A percentile compares a stretch with the other conserved stretches of the same genome.
These are phyloP conservation scores for Podosphaera xanthii DNA, from an alignment of 2,329 filamentous ascomycete genomes.

Conservation along the genomic window DNA sequence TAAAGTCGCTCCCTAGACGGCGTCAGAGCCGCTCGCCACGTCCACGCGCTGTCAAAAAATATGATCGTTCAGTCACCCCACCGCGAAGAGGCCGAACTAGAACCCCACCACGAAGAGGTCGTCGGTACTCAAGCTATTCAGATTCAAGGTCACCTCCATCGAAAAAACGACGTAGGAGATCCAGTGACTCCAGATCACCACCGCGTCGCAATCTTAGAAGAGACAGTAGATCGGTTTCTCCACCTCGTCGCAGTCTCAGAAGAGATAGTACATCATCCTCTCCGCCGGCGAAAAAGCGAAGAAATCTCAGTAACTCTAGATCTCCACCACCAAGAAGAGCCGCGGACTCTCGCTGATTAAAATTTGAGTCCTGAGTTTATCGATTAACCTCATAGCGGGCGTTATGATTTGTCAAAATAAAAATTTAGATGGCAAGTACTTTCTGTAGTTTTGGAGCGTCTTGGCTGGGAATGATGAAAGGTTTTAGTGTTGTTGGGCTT, in stretches of 20 bases:
- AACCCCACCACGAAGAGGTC: background rate
- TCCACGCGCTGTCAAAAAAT: no score
- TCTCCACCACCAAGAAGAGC: conserved; percentile 14
- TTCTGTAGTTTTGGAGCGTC: no score
- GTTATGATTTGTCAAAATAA: no score
- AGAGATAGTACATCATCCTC: conserved; percentile 10
- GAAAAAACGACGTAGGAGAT: background rate
- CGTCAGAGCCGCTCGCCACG: no score
- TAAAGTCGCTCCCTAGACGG: no score
- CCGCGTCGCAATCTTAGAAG: conserved; percentile 2
- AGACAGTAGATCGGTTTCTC: background rate
- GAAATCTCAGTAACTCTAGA: conserved; percentile 11
- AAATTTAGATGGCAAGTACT: no score
- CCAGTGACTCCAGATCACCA: background rate
- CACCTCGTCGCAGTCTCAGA: conserved; percentile 4
- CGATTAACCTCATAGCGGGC: no score
- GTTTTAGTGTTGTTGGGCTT: no score
- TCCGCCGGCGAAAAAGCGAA: conserved; percentile 12
- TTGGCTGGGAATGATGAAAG: no score
- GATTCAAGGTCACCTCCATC: background rate
- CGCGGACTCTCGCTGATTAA: conserved; percentile 9
- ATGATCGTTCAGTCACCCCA: conserved; percentile 5
- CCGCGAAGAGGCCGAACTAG: conserved; percentile 3
- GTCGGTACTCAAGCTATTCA: background rate
- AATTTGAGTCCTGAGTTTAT: background rate